Evolutionary conservation across 306 rosid species (phyloP), one percentile per base, ranked within the genome.

Genomic region (Begonia fuchsioides): DNA sequence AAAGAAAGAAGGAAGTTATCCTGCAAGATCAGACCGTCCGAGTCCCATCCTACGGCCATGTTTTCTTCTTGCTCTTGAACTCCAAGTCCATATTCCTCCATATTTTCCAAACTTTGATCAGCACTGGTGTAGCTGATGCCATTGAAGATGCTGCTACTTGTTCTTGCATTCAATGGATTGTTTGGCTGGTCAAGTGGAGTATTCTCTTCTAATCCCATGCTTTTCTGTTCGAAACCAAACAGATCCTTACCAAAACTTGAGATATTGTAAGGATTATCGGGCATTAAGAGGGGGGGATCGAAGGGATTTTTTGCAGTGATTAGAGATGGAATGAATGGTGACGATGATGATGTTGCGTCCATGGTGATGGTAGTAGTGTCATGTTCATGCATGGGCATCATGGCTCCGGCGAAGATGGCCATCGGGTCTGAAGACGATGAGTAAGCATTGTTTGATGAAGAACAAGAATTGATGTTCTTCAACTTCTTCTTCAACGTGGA

Each of bases 31-130:
- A 83, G 74, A 55, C 93, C 82, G 56, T 87, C 96, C 53, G 83
- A 61, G 39, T 87, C 94, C 96, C 96, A 87, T 65, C 79, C 83
- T 50, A 74, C 83, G 51, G 87, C 94, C 66, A 83, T 59, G 85
- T 71, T 82, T 82, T 75, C 81, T 44, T 12, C 68, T 9, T 56
- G 50, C 35, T 39, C 54, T 73, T 69, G 69, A 73, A 70, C 61
- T 60, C 76, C 88, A 69, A 60, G 67, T 41, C 64, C 56, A 26
- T 26, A 26, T 39, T 78, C 71, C 57, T 59, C 63, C 45, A 56
- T 55, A 50, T 53, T 54, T 26, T 26, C 35, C 58, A 62, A 72
- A 32, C 64, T 72, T 53, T 79, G 73, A 41, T 43, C 50, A 51
- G 35, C 35, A 26, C 7, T 26, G 35, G 5, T 4, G 35, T 5